Evolutionary conservation across 371 early-diverging fungal genomes (phyloP), one percentile per base, ranked within the genome.

Genomic region (Mortierella sp.): DNA sequence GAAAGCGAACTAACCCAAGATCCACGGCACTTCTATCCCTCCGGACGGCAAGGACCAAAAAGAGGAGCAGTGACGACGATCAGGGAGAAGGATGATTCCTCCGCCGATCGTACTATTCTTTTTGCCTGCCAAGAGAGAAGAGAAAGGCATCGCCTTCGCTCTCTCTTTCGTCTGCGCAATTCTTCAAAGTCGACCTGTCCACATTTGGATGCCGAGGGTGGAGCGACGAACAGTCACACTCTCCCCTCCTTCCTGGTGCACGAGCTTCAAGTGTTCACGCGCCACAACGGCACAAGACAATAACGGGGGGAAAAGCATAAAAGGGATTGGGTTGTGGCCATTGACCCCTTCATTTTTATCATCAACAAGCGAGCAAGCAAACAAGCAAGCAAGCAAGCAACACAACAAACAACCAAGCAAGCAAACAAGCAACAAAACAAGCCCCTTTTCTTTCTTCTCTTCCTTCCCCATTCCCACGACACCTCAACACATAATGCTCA

Each of bases 21-120:
- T 19, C 67, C 67, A 67, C 67, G 67, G 67, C 67, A 67, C 43
- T 67, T 67, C 67, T 67, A 67, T 67, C 67, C 43, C 37, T 37
- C 67, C 67, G 67, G 67, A 11, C 64, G 67, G 40, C 37, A 64
- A 64, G 21, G 37, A 37, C 64, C 0, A 64, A 37, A 37, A 31
- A 37, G 31, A 31, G 43, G 40, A 24, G n/a, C 24, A 24, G 67
- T 64, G 40, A 37, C 24, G 67, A 40, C 24, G 67, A 64, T 64
- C 67, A 64, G 37, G 6, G 40, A 14, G 40, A 24, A n/a, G n/a
- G 24, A 54, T 5, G 24, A 54, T 19, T n/a, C 54, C 21, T 54
- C n/a, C n/a, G n/a, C 5, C 54, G 54, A 54, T 54, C n/a, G n/a
- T n/a, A n/a, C n/a, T 54, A 21, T 5, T 16, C 34, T 13, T 37